Evolutionary conservation across 2,329 filamentous ascomycete genomes (phyloP), one percentile per base, ranked within the genome.

Genomic region (Calonectria montana): DNA sequence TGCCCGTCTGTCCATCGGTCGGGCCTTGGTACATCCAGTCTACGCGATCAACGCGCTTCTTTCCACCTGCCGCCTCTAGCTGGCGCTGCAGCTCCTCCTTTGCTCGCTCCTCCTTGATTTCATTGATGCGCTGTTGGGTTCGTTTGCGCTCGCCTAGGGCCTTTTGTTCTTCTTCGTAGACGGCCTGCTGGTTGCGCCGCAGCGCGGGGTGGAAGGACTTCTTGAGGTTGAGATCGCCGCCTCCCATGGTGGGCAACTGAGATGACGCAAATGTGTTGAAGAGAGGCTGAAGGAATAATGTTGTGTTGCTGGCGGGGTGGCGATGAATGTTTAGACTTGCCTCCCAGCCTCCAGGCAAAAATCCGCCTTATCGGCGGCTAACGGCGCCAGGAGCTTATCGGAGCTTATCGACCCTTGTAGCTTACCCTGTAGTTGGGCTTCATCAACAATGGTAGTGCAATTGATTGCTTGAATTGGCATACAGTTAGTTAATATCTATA

Each of bases 11-110:
- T 41, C 94, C 94, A 79, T 90, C 88, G 62, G 93, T 93, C 9
- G 97, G 95, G 1, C 96, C 96, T 78, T 93, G 91, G 84, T 99
- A 99, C 95, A 99, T 98, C 94, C 97, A 99, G 80, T 98, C 97
- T 29, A 99, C 96, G 41, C 95, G 92, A 78, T 96, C 93, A 35
- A 93, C 86, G 65, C 93, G 90, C 80, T 95, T 96, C 78, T 90
- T 91, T 68, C 96, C 95, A 43, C 97, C 97, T 0, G 95, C 93
- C 2, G 93, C 92, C 84, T 98, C 97, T 69, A 98, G 94, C 76
- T 98, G 90, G 65, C 92, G 91, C 83, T 98, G 94, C 1, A 98
- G 91, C 82, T 98, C 96, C 83, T 98, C 95, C 76, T 98, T 94
- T 59, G 94, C 92, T 57, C 96, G 92, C 86, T 99, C 97, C 82